These are phyloP conservation scores for Paramecium primaurelia DNA, from an alignment of 73 alveolate species.

Conservation along the genomic window DNA sequence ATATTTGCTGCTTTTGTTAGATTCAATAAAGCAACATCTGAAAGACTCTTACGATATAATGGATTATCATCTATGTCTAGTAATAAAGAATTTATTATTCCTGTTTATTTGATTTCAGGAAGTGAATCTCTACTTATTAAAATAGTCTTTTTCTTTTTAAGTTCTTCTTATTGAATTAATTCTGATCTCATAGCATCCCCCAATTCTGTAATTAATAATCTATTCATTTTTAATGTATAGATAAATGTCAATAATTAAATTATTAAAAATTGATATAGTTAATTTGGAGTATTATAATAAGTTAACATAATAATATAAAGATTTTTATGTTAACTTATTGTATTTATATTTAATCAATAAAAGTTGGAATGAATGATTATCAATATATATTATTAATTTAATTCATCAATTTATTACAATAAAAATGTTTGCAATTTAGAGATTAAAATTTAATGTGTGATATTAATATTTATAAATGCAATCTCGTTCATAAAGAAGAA, in stretches of 20 bases:
- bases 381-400: neutral
- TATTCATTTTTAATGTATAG: neutral
- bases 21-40: neutral
- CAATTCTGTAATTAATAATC: constrained; percentile 27
- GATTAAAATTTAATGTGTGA: constrained; percentile 2
- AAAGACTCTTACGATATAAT: neutral
- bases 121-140: neutral
- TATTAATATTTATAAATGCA: constrained; percentile 18
- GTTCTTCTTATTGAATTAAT: neutral
- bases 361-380: too few species aligned
- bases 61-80: constrained; percentile 17
- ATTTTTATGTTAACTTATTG: too few species aligned
- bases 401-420: neutral
- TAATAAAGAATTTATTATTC: neutral
- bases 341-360: neutral
- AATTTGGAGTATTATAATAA: too few species aligned
- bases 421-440: neutral
- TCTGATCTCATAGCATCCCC: constrained; percentile 34
- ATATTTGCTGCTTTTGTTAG: neutral
- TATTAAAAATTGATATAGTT: neutral
- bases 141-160: neutral
- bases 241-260: neutral
- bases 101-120: neutral
- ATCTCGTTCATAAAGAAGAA: constrained; percentile 7
- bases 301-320: too few species aligned